phyloP scores from a whole-genome alignment of 1,284 basidiomycete genomes.

The Rhodofomes roseus region DNA sequence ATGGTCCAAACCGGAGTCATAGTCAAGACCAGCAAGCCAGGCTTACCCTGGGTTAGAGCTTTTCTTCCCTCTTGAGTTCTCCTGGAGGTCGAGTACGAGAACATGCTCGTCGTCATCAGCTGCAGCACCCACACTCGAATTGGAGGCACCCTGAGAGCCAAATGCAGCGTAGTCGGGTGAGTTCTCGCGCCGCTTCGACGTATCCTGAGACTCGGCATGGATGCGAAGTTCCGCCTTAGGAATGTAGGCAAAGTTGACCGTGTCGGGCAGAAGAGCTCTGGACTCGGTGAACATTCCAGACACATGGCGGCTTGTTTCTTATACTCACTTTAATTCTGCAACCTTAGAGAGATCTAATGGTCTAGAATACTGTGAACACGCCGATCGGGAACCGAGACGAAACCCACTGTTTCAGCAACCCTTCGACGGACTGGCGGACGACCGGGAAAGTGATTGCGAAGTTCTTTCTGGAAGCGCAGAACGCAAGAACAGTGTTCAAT shows the following conservation, averaged over 20 bases:
- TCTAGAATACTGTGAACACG: constrained; percentile 35
- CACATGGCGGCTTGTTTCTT: not conserved
- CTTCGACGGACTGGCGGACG: constrained; percentile 76
- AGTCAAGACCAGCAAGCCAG: not conserved
- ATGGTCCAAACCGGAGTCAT: not conserved
- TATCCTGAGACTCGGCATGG: constrained; percentile 37
- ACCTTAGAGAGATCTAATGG: constrained; percentile 78
- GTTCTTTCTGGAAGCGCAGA: constrained; percentile 81
- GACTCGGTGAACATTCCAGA: not conserved
- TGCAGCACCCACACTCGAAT: constrained; percentile 10
- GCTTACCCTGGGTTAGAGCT: constrained; percentile 24
- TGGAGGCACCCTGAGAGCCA: constrained; percentile 8
- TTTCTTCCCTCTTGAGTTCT: constrained; percentile 46
- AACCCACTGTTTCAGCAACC: constrained; percentile 66
- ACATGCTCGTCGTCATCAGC: constrained; percentile 57
- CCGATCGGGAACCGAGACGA: not conserved
- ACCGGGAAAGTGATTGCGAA: constrained; percentile 79
- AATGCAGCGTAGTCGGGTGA: constrained; percentile 40
- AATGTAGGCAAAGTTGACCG: constrained; percentile 83
- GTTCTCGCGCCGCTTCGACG: constrained; percentile 16
- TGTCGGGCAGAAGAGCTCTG: constrained; percentile 77
- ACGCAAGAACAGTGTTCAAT: constrained; percentile 87
- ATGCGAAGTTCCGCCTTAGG: constrained; percentile 62
- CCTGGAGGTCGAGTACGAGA: constrained; percentile 71
- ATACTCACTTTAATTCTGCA: constrained; percentile 79